Percentiles rank a stretch among this genome's conserved stretches.
Conservation (phyloP, 2,329 filamentous ascomycete genomes). For the Neonectria sp. region DNA sequence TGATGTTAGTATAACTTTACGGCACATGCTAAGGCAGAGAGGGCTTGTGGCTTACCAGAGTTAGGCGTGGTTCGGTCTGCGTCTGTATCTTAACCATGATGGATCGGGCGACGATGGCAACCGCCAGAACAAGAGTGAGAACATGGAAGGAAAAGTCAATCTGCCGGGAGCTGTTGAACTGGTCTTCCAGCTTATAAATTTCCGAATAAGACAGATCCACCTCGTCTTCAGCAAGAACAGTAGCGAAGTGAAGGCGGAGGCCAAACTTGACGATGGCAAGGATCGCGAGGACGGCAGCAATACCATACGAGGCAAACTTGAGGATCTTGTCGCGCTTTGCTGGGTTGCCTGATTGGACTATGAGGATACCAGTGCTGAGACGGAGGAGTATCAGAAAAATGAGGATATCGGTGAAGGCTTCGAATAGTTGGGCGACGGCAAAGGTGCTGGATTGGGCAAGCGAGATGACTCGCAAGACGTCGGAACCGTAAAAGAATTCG, state of each 20-base stretch:
- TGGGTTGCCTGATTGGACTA: slow-evolving; percentile 28
- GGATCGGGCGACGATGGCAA: slow-evolving; percentile 32
- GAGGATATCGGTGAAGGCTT: slow-evolving; percentile 37
- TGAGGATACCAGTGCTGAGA: slow-evolving; percentile 40
- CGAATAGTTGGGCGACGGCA: slow-evolving; percentile 13
- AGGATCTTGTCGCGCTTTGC: slow-evolving; percentile 30
- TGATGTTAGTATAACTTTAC: slow-evolving; percentile 2
- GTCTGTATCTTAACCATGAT: slow-evolving; percentile 41
- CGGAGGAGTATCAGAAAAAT: slow-evolving; percentile 44
- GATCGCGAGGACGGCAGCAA: slow-evolving; percentile 31
- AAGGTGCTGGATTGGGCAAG: slow-evolving; percentile 22
- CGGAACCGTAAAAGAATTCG: neutral
- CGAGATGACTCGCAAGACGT: slow-evolving; percentile 12
- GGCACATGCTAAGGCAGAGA: no score
- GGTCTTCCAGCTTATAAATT: neutral
- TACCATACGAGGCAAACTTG: slow-evolving; percentile 31
- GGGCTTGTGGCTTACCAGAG: slow-evolving; percentile 31
- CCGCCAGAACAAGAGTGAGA: slow-evolving; percentile 36
- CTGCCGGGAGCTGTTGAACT: slow-evolving; percentile 13
- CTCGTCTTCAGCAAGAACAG: neutral
- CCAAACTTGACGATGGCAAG: slow-evolving; percentile 38
- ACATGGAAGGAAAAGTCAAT: slow-evolving; percentile 33
- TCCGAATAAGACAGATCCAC: neutral
- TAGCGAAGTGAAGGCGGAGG: slow-evolving; percentile 34
- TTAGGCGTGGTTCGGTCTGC: slow-evolving; percentile 29